Percentiles rank a stretch among this genome's conserved stretches.
Conservation (phyloP, 208 protist genomes). For the Hexamita inflata region DNA sequence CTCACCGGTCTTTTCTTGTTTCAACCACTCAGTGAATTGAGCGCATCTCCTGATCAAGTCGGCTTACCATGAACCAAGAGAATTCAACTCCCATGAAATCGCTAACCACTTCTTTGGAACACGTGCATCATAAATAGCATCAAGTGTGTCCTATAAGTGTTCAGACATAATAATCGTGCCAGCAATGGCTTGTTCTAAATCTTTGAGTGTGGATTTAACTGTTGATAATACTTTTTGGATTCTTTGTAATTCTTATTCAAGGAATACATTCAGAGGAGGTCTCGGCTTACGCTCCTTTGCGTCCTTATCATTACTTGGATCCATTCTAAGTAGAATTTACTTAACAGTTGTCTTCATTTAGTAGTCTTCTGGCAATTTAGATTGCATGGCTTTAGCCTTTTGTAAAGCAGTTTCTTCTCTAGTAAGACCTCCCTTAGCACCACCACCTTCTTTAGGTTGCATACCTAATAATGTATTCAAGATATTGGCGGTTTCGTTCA, state of each 20-base stretch:
- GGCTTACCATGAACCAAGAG: slow-evolving; percentile 83
- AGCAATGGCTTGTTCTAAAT: slow-evolving; percentile 79
- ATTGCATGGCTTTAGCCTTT: slow-evolving; percentile 68
- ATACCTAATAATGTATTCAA: slow-evolving; percentile 79
- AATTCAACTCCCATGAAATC: slow-evolving; percentile 74
- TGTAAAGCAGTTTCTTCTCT: slow-evolving; percentile 66
- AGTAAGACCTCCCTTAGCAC: slow-evolving; percentile 55
- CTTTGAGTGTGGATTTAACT: slow-evolving; percentile 60
- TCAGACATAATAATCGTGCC: slow-evolving; percentile 87
- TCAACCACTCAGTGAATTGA: slow-evolving; percentile 76
- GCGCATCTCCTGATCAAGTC: slow-evolving; percentile 73
- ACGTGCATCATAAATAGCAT: slow-evolving; percentile 79
- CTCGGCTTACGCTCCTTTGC: slow-evolving; percentile 17
- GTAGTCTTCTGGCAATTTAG: slow-evolving; percentile 69
- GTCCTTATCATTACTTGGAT: too few relatives aligned
- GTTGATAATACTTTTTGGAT: slow-evolving; percentile 49
- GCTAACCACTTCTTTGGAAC: slow-evolving; percentile 71
- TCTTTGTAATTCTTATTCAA: slow-evolving; percentile 79
- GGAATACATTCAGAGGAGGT: slow-evolving; percentile 80
- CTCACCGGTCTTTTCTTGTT: slow-evolving; percentile 63
- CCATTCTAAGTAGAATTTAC: too few relatives aligned
- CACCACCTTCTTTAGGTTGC: slow-evolving; percentile 68
- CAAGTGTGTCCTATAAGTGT: slow-evolving; percentile 69
- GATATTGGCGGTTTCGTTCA: slow-evolving; percentile 65
- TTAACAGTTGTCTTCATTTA: slow-evolving; percentile 42